Conservation (phyloP, 2,329 filamentous ascomycete species). For the Hirsutella thompsonii region DNA sequence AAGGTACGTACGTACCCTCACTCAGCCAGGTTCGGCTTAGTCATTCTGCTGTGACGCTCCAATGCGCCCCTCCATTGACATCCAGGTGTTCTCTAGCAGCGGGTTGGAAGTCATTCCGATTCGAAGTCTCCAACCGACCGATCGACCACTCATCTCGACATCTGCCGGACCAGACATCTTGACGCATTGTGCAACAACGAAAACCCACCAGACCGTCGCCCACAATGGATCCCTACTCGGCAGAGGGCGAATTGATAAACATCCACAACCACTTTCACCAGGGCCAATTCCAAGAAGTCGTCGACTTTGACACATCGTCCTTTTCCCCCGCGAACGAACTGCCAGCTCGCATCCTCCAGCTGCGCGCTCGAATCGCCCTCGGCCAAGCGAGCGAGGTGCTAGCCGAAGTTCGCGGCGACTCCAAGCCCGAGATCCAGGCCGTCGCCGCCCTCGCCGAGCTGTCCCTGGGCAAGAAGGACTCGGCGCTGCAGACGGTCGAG, state of each 20-base stretch:
- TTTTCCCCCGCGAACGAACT: constrained; percentile 70
- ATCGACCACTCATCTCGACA: not conserved
- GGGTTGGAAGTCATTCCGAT: too few species aligned
- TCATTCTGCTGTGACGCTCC: too few species aligned
- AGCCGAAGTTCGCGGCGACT: constrained; percentile 50
- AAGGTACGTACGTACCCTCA: too few species aligned
- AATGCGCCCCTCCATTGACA: too few species aligned
- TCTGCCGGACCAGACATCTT: too few species aligned
- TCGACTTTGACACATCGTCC: constrained; percentile 71
- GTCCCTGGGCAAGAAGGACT: constrained; percentile 42
- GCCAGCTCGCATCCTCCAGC: constrained; percentile 62
- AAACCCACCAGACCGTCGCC: constrained; percentile 3
- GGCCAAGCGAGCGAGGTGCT: constrained; percentile 66
- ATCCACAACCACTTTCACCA: constrained; percentile 60
- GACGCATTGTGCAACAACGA: not conserved
- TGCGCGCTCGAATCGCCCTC: constrained; percentile 73
- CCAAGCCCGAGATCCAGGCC: constrained; percentile 62
- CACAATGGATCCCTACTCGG: constrained; percentile 57
- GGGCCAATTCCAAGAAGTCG: constrained; percentile 75
- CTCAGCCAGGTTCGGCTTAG: too few species aligned
- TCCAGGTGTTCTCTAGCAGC: too few species aligned
- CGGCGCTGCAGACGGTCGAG: constrained; percentile 51
- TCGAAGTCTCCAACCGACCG: too few species aligned
- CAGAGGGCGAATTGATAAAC: constrained; percentile 60
- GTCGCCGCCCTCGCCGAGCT: constrained; percentile 64